Conservation (phyloP, 495 filamentous ascomycete species). For the Viridothelium virens region DNA sequence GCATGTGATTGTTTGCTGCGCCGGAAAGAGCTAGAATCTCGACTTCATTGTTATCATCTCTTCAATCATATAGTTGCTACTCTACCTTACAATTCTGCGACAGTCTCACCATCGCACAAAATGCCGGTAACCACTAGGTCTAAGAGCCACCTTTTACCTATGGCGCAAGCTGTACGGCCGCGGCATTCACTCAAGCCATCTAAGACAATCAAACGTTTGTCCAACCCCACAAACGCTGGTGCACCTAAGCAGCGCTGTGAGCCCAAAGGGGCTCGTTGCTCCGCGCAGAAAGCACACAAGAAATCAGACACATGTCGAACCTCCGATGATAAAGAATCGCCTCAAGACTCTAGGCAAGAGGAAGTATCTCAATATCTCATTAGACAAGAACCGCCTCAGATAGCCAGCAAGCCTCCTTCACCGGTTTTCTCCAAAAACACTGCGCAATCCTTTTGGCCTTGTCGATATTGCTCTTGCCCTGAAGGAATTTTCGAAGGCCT, state of each 20-base stretch:
- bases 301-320: neutral
- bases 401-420: neutral
- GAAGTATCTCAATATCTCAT: neutral
- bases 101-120: neutral
- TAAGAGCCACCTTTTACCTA: neutral
- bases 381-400: neutral
- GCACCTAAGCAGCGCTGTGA: neutral
- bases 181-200: neutral
- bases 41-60: neutral
- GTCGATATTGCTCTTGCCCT: neutral
- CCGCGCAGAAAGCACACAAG: neutral
- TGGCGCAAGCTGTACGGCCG: neutral
- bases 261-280: neutral
- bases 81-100: neutral
- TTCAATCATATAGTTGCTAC: neutral
- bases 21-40: neutral
- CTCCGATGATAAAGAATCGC: neutral
- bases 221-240: neutral
- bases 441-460: neutral
- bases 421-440: neutral
- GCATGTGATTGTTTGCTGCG: neutral
- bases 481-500: conserved; percentile 9
- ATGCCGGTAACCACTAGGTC: neutral
- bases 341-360: neutral
- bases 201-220: neutral